phyloP scores from a whole-genome alignment of 2,329 filamentous ascomycete species.

The Fusarium algeriense region DNA sequence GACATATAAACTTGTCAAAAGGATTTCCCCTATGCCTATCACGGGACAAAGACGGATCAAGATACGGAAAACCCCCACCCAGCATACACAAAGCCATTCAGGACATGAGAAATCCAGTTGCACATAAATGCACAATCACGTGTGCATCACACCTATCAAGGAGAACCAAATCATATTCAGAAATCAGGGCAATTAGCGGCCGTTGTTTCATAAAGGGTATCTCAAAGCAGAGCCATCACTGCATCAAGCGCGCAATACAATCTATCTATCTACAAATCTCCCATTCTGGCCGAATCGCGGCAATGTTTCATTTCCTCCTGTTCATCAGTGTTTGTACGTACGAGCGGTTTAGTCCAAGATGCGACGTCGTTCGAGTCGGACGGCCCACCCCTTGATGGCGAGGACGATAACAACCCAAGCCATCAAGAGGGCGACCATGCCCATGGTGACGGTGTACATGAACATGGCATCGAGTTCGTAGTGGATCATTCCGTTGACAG shows the following conservation, averaged over 20 bases:
- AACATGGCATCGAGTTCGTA: conserved; percentile 91
- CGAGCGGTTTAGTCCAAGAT: conserved; percentile 2
- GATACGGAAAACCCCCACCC: neutral
- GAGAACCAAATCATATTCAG: neutral
- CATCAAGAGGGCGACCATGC: conserved; percentile 85
- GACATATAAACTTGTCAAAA: neutral
- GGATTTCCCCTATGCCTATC: neutral
- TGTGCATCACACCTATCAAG: neutral
- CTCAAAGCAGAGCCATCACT: conserved; percentile 37
- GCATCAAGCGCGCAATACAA: conserved; percentile 17
- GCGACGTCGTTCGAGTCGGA: conserved; percentile 58
- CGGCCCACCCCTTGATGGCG: conserved; percentile 89
- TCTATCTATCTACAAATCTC: conserved; percentile 8
- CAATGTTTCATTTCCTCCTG: neutral
- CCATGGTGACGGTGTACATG: conserved; percentile 89
- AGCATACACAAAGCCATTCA: neutral
- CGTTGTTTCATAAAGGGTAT: conserved; percentile 45
- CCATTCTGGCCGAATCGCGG: neutral
- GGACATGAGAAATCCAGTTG: neutral
- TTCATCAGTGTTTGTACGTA: neutral
- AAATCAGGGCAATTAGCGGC: conserved; percentile 7
- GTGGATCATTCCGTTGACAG: conserved; percentile 79
- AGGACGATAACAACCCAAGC: conserved; percentile 83
- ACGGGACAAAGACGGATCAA: neutral
- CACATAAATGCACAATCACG: neutral